Evolutionary conservation across 345 rosid genomes (phyloP), one percentile per base, ranked within the genome.

Genomic region (Citrus reticulata): DNA sequence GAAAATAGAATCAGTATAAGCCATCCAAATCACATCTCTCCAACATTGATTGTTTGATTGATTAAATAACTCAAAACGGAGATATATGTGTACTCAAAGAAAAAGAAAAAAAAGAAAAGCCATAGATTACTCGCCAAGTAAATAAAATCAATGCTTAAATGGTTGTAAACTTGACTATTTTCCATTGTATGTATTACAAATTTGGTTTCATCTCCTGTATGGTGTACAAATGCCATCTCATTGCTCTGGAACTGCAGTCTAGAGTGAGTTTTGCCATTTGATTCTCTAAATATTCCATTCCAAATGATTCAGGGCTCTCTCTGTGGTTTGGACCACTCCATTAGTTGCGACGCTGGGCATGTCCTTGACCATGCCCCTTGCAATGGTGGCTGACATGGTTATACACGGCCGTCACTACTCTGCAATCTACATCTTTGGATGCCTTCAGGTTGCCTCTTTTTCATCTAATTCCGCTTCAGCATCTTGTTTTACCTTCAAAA

Each of bases 241-340:
- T 29, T 63, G 22, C 67, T 63, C 9, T 63, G 30, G 62, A 60
- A 27, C 6, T 49, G 24, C 55, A 37, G 39, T 16, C 60, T 37
- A 37, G 16, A 34, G 49, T 20, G 13, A 24, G 35, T 67, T 46
- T 19, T 19, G 13, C 9, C 5, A 0, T 68, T 51, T 30, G 37
- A 14, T 57, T 27, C 74, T 55, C 25, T 55, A 3, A 20, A n/a
- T 6, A 49, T 10, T n/a, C 7, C 7, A 57, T 46, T 35, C 4
- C 14, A 58, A 24, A 63, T 77, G 78, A 49, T 77, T 83, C 91
- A 93, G 97, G 98, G 95, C 95, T 22, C 82, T 91, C 22, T 90
- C 92, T 16, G 95, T 93, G 77, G 88, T 95, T 57, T 95, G 98
- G 97, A 92, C 98, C 22, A 92, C 95, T 60, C 98, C 98, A 6